phyloP scores from a whole-genome alignment of 331 rosid species.

The Spiraea crenata region DNA sequence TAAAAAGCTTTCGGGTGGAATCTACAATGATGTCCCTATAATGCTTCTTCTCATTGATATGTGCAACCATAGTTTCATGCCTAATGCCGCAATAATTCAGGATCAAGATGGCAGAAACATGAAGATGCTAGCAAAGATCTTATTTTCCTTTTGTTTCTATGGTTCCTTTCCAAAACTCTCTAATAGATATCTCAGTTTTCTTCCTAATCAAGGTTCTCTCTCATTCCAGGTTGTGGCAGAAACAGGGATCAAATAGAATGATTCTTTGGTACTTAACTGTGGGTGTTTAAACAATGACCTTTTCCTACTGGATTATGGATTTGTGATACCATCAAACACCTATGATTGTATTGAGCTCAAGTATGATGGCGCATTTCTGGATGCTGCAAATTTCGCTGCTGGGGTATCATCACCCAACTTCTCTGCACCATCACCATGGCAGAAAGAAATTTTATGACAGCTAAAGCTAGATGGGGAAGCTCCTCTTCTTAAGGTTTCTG shows the following conservation, averaged over 20 bases:
- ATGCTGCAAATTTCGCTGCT: slow-evolving; percentile 90
- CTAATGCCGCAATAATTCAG: slow-evolving; percentile 80
- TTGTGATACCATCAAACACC: slow-evolving; percentile 74
- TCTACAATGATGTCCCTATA: slow-evolving; percentile 53
- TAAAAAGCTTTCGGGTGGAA: slow-evolving; percentile 50
- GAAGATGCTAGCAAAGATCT: slow-evolving; percentile 68
- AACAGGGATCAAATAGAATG: slow-evolving; percentile 58
- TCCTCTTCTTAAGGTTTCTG: slow-evolving; percentile 69
- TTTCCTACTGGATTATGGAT: slow-evolving; percentile 87
- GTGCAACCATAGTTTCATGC: slow-evolving; percentile 93
- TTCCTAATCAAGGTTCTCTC: slow-evolving; percentile 21
- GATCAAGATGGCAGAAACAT: slow-evolving; percentile 52
- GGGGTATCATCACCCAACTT: slow-evolving; percentile 78
- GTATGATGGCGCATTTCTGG: slow-evolving; percentile 83
- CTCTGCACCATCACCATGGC: slow-evolving; percentile 79
- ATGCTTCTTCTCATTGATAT: slow-evolving; percentile 96
- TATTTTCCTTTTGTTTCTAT: slow-evolving; percentile 8
- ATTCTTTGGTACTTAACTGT: slow-evolving; percentile 65
- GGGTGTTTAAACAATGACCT: slow-evolving; percentile 81
- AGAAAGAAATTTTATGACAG: slow-evolving; percentile 56
- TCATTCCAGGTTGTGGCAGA: slow-evolving; percentile 79
- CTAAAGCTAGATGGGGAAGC: slow-evolving; percentile 75
- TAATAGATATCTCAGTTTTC: not conserved
- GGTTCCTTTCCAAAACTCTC: slow-evolving; percentile 5
- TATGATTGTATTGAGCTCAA: slow-evolving; percentile 75